Conservation (phyloP, 1,284 basidiomycete genomes). For the Lentinula novae-zelandiae region DNA sequence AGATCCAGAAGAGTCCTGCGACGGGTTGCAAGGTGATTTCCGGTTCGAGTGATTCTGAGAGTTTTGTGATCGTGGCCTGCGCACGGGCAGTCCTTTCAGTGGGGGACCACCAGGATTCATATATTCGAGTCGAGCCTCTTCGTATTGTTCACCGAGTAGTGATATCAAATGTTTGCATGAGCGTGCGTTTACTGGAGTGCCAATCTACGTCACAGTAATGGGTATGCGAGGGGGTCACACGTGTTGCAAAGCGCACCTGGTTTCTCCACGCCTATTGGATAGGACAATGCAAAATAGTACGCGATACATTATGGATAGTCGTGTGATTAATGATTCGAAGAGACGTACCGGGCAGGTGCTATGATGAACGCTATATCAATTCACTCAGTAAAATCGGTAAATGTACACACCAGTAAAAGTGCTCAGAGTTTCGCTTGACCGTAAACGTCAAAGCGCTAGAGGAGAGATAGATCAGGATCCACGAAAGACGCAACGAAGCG, state of each 20-base stretch:
- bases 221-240: not conserved
- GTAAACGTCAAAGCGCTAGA: slow-evolving; percentile 44
- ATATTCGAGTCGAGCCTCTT: slow-evolving; percentile 43
- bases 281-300: not conserved
- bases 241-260: slow-evolving; percentile 28
- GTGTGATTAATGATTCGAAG: not conserved
- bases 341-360: slow-evolving; percentile 42
- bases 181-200: slow-evolving; percentile 48
- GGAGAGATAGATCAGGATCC: not conserved
- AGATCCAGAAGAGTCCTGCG: no score
- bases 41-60: not conserved
- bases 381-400: not conserved
- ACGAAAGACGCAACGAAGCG: not conserved
- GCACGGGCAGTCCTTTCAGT: slow-evolving; percentile 25
- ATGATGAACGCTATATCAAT: not conserved
- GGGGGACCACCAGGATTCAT: slow-evolving; percentile 43
- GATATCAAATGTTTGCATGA: slow-evolving; percentile 60
- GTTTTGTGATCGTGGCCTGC: slow-evolving; percentile 7
- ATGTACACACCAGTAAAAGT: slow-evolving; percentile 47
- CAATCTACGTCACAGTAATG: slow-evolving; percentile 26
- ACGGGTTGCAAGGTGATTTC: not conserved
- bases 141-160: slow-evolving; percentile 57
- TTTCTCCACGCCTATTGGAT: slow-evolving; percentile 43
- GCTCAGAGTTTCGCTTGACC: slow-evolving; percentile 47
- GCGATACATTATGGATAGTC: not conserved